phyloP scores from a whole-genome alignment of 2,329 filamentous ascomycete species.

The Xylaria sp. region DNA sequence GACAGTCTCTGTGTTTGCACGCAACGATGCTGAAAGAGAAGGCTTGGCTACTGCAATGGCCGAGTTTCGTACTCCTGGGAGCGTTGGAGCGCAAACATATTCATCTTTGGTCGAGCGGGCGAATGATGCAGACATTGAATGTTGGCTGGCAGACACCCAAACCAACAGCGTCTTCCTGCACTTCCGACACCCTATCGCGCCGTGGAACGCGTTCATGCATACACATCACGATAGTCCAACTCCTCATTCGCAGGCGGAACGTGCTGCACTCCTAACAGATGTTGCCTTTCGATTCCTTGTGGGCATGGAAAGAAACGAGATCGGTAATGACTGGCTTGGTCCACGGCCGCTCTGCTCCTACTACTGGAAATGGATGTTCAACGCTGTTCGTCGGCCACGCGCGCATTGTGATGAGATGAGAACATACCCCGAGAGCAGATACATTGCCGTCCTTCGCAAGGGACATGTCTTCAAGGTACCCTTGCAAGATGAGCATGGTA shows the following conservation, averaged over 20 bases:
- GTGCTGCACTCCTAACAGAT: conserved; percentile 20
- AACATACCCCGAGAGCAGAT: conserved; percentile 22
- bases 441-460: conserved; percentile 27
- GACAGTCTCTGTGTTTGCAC: conserved; percentile 18
- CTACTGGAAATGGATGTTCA: conserved; percentile 33
- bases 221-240: conserved; percentile 20
- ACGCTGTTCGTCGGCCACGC: conserved; percentile 18
- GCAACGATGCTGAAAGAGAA: conserved; percentile 18
- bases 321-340: conserved; percentile 25
- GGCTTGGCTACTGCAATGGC: conserved; percentile 9
- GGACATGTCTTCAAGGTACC: conserved; percentile 31
- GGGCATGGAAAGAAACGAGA: conserved; percentile 24
- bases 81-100: conserved; percentile 21
- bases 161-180: conserved; percentile 27
- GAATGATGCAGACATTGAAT: conserved; percentile 23
- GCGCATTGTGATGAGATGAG: conserved; percentile 24
- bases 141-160: conserved; percentile 25
- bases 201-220: conserved; percentile 24
- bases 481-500: conserved; percentile 15
- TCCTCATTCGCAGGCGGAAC: conserved; percentile 31
- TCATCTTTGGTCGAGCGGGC: conserved; percentile 16
- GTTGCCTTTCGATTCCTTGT: conserved; percentile 21
- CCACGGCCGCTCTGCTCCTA: conserved; percentile 25
- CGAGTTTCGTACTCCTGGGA: conserved; percentile 25
- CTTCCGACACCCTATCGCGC: conserved; percentile 27